These are phyloP conservation scores for Aspergillus fumigatiaffinis DNA, from an alignment of 2,329 filamentous ascomycete species.

Conservation along the genomic window DNA sequence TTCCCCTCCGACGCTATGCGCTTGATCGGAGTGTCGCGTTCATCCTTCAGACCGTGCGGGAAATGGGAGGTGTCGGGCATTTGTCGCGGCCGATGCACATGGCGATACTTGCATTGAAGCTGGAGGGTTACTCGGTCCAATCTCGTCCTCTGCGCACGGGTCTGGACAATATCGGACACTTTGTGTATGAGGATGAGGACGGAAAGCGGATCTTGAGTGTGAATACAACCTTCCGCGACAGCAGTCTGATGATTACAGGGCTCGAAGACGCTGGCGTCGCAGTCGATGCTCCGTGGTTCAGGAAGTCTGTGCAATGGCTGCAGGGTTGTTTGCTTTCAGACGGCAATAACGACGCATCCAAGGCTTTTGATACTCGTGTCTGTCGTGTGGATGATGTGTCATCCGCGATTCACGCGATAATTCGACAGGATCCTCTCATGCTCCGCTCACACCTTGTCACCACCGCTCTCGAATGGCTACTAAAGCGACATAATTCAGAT, in stretches of 20 bases:
- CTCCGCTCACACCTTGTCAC: slow-evolving; percentile 4
- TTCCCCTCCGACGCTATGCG: too few species aligned
- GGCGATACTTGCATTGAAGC: slow-evolving; percentile 22
- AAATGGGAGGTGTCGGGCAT: slow-evolving; percentile 25
- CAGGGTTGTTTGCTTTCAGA: too few species aligned
- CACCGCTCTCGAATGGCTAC: slow-evolving; percentile 23
- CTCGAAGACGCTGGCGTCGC: slow-evolving; percentile 19
- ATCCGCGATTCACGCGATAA: slow-evolving; percentile 24
- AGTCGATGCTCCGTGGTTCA: slow-evolving; percentile 8
- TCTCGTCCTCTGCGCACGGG: slow-evolving; percentile 16
- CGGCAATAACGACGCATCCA: background rate
- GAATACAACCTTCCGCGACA: slow-evolving; percentile 33
- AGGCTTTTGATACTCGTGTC: slow-evolving; percentile 21
- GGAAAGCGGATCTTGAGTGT: slow-evolving; percentile 28
- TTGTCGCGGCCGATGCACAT: slow-evolving; percentile 25
- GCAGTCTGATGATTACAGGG: slow-evolving; percentile 28
- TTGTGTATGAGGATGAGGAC: slow-evolving; percentile 19
- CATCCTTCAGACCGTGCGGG: slow-evolving; percentile 25
- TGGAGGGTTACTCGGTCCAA: slow-evolving; percentile 26
- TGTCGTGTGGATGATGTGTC: slow-evolving; percentile 35
- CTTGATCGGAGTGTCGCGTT: slow-evolving; percentile 11
- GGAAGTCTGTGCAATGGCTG: slow-evolving; percentile 1
- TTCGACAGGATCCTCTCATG: slow-evolving; percentile 18
- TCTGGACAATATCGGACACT: slow-evolving; percentile 25
- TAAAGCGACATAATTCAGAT: slow-evolving; percentile 37